These are phyloP conservation scores for Cladobotryum mycophilum DNA, from an alignment of 2,329 filamentous ascomycete genomes.

Conservation along the genomic window DNA sequence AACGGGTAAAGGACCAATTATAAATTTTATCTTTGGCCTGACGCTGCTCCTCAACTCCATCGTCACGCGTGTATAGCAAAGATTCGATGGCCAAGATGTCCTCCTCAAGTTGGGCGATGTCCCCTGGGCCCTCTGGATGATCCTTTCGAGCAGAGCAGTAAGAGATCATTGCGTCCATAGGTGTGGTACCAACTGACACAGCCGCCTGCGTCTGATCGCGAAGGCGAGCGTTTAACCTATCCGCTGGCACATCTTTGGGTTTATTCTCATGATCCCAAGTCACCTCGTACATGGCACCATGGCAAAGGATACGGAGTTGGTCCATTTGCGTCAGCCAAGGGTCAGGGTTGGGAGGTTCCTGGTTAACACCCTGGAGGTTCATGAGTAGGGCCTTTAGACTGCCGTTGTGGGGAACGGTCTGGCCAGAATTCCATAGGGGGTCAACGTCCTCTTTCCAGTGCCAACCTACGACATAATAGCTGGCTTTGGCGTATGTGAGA, in stretches of 20 bases:
- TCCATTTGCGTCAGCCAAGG: conserved; percentile 14
- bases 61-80: conserved; percentile 24
- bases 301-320: conserved; percentile 21
- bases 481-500: conserved; percentile 22
- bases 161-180: conserved; percentile 32
- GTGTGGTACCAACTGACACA: conserved; percentile 29
- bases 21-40: conserved; percentile 25
- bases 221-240: conserved; percentile 18
- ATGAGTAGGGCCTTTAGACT: conserved; percentile 19
- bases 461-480: conserved; percentile 37
- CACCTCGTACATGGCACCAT: conserved; percentile 34
- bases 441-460: conserved; percentile 22
- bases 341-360: background rate
- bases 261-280: conserved; percentile 24
- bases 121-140: conserved; percentile 12
- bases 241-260: conserved; percentile 26
- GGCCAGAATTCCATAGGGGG: conserved; percentile 14
- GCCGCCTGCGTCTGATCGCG: conserved; percentile 20
- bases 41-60: conserved; percentile 25
- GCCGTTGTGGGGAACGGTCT: conserved; percentile 6
- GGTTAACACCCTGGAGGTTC: conserved; percentile 12
- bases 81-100: conserved; percentile 22
- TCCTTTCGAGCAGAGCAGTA: conserved; percentile 24
- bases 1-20: conserved; percentile 23
- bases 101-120: conserved; percentile 18